Evolutionary conservation across 148 eudicot genomes (phyloP).

Genomic region (Rhododendron ferrugineum): DNA sequence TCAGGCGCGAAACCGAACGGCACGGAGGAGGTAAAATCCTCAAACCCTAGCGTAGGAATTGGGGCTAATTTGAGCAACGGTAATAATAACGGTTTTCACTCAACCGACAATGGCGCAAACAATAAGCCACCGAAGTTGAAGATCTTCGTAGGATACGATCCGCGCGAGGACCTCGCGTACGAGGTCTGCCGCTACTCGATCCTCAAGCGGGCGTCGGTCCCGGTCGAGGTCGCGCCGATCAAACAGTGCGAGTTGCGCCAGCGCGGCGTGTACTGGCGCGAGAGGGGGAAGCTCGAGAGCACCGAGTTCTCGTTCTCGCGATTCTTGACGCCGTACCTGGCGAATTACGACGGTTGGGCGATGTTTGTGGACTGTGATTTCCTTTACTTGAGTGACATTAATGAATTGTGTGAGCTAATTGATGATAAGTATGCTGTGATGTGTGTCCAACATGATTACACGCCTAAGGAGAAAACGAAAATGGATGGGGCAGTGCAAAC

Average conservation of each 20-base stretch:
- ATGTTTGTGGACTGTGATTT: constrained; percentile 97
- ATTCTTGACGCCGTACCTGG: constrained; percentile 75
- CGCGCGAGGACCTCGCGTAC: constrained; percentile 69
- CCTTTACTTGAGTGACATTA: constrained; percentile 61
- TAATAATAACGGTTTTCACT: neutral
- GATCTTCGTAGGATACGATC: constrained; percentile 89
- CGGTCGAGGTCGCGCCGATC: constrained; percentile 62
- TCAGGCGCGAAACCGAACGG: neutral
- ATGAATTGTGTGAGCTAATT: constrained; percentile 52
- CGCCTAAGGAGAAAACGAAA: constrained; percentile 88
- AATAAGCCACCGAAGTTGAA: constrained; percentile 56
- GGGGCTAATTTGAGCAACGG: constrained; percentile 5
- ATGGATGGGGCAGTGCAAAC: constrained; percentile 98
- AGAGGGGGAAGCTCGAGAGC: constrained; percentile 75
- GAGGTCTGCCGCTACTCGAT: constrained; percentile 80
- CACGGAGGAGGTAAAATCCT: neutral
- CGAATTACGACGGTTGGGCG: constrained; percentile 81
- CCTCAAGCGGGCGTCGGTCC: constrained; percentile 63
- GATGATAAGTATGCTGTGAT: constrained; percentile 80
- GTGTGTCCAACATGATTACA: constrained; percentile 96
- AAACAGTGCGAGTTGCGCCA: constrained; percentile 63
- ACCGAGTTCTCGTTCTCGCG: constrained; percentile 87
- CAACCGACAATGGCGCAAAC: constrained; percentile 8
- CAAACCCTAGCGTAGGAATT: neutral
- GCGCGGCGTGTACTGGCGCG: constrained; percentile 65